Percentiles rank a stretch among this genome's conserved stretches.
phyloP scores from a whole-genome alignment of 106 monocot genomes.

The Allium sativum region DNA sequence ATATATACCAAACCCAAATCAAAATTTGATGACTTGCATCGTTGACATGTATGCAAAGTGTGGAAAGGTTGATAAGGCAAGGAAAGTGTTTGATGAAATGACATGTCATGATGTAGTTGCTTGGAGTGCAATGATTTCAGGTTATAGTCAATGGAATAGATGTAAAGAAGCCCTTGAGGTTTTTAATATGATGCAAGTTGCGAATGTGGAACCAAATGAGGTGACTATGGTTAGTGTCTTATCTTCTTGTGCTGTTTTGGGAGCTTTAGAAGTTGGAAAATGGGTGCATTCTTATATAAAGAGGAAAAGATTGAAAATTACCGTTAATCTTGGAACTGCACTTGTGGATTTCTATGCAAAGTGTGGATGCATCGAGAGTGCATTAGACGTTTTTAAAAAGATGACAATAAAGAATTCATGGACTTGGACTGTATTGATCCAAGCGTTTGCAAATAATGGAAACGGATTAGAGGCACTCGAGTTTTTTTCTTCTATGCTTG shows the following conservation, averaged over 20 bases:
- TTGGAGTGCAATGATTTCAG: constrained; percentile 76
- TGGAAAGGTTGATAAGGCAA: constrained; percentile 34
- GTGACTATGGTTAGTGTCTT: constrained; percentile 73
- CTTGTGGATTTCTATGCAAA: constrained; percentile 67
- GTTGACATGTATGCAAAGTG: constrained; percentile 67
- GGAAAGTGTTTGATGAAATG: constrained; percentile 51
- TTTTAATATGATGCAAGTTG: constrained; percentile 44
- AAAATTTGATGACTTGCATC: constrained; percentile 39
- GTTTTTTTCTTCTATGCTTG: constrained; percentile 34
- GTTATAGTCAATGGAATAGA: constrained; percentile 32
- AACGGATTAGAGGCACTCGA: constrained; percentile 36
- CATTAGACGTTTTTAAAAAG: constrained; percentile 25
- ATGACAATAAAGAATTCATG: constrained; percentile 51
- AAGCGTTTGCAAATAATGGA: constrained; percentile 55
- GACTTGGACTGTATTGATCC: constrained; percentile 51
- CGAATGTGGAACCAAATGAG: constrained; percentile 53
- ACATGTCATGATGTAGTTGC: constrained; percentile 48
- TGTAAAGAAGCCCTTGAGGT: constrained; percentile 49
- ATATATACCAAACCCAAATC: constrained; percentile 9
- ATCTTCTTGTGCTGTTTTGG: constrained; percentile 50
- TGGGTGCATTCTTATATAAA: constrained; percentile 65
- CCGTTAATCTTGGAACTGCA: constrained; percentile 52
- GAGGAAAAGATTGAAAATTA: constrained; percentile 31
- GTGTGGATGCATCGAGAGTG: constrained; percentile 42
- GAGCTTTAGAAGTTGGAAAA: constrained; percentile 53